A percentile compares a stretch with the other conserved stretches of the same genome.
Conservation (phyloP, 345 rosid species). For the Citrus australasica region DNA sequence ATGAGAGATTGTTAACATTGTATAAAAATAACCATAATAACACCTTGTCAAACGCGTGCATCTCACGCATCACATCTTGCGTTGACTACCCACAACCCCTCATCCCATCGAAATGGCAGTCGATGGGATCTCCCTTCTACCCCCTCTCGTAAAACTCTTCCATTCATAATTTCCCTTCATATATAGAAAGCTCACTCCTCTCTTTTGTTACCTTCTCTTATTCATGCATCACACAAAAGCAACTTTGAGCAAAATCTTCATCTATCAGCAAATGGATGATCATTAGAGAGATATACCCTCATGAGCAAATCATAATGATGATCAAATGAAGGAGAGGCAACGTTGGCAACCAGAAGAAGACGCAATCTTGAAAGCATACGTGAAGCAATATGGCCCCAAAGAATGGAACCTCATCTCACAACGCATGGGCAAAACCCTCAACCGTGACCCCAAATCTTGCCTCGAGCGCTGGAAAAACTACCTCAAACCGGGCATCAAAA, state of each 20-base stretch:
- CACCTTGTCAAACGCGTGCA: neutral
- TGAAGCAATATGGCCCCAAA: conserved; percentile 52
- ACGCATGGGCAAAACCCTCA: conserved; percentile 38
- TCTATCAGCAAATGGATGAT: too few relatives aligned
- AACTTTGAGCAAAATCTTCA: too few relatives aligned
- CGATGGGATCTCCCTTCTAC: neutral
- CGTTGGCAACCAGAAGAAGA: conserved; percentile 59
- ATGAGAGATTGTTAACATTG: too few relatives aligned
- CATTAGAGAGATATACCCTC: too few relatives aligned
- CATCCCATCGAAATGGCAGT: neutral
- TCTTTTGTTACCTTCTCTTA: too few relatives aligned
- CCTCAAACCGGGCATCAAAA: conserved; percentile 53
- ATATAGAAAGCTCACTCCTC: too few relatives aligned
- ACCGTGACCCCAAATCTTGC: conserved; percentile 51
- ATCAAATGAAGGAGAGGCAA: conserved; percentile 57
- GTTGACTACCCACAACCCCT: neutral
- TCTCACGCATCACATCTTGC: neutral
- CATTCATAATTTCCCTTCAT: too few relatives aligned
- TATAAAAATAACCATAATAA: too few relatives aligned
- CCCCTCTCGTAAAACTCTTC: neutral
- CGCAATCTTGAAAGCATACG: conserved; percentile 40
- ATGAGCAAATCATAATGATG: conserved; percentile 7
- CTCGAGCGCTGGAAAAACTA: conserved; percentile 55
- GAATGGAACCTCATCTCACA: conserved; percentile 52
- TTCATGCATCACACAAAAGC: too few relatives aligned